Percentiles rank a stretch among this genome's conserved stretches.
These are phyloP conservation scores for Comarum palustre DNA, from an alignment of 306 rosid species.

Conservation along the genomic window DNA sequence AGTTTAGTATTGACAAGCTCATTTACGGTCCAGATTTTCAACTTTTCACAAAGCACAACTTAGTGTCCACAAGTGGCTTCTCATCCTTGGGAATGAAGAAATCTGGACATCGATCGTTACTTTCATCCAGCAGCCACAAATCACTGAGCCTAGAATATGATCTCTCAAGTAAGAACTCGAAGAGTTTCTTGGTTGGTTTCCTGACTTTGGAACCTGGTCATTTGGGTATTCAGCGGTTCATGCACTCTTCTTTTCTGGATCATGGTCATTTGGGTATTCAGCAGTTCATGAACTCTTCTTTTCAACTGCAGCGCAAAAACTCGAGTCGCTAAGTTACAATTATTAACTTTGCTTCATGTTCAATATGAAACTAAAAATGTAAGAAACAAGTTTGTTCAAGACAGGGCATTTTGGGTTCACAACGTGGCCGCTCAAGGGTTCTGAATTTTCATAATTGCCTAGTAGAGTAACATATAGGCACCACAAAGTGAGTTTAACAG, in stretches of 20 bases:
- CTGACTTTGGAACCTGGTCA: constrained; percentile 7
- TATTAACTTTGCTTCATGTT: neutral
- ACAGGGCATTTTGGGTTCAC: neutral
- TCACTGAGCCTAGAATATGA: neutral
- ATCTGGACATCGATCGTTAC: neutral
- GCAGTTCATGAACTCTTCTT: constrained; percentile 65
- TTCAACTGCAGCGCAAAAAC: constrained; percentile 54
- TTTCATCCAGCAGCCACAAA: neutral
- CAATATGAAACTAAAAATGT: neutral
- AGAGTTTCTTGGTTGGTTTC: constrained; percentile 23
- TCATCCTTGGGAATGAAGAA: neutral
- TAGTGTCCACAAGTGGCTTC: neutral
- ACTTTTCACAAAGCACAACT: neutral
- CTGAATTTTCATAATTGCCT: neutral
- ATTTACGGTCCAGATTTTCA: neutral
- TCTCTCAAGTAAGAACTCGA: constrained; percentile 8
- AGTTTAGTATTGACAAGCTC: neutral
- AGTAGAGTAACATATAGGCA: neutral
- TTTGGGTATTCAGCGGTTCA: no score
- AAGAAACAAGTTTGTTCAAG: constrained; percentile 3
- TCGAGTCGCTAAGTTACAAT: neutral
- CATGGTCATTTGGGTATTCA: constrained; percentile 58
- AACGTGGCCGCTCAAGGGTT: neutral
- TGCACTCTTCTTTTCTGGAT: constrained; percentile 19
- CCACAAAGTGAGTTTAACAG: neutral